Percentiles rank a stretch among this genome's conserved stretches.
Evolutionary conservation across 1,139 yeast species (phyloP).

Genomic region (Debaryomyces subglobosus): DNA sequence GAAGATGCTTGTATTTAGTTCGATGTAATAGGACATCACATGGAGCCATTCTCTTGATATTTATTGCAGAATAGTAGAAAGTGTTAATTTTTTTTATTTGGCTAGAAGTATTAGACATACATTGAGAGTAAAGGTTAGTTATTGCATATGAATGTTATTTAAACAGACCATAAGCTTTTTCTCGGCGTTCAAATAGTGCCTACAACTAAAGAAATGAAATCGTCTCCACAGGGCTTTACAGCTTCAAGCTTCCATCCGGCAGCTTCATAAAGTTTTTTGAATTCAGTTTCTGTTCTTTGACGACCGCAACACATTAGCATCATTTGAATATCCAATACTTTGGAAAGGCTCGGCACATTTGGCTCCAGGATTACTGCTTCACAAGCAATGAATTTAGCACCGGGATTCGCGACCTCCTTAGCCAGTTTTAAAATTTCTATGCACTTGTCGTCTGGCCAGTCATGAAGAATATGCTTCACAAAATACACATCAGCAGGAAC

Average conservation of each 20-base stretch:
- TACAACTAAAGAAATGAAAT: constrained; percentile 1
- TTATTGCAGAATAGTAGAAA: too few relatives aligned
- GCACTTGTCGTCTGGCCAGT: constrained; percentile 5
- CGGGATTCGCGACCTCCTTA: not conserved
- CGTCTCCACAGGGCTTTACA: not conserved
- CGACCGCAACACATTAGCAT: constrained; percentile 2
- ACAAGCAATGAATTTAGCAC: constrained; percentile 2
- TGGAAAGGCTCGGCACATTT: not conserved
- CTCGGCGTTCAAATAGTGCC: not conserved
- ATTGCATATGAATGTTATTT: not conserved
- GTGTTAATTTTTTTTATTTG: too few relatives aligned
- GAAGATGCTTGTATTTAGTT: too few relatives aligned
- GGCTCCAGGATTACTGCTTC: not conserved
- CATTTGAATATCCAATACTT: constrained; percentile 3
- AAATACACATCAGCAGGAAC: not conserved
- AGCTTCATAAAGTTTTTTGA: constrained; percentile 3
- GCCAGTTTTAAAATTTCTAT: constrained; percentile 2
- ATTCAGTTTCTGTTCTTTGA: constrained; percentile 3
- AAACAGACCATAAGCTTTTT: not conserved
- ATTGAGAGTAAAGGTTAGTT: too few relatives aligned
- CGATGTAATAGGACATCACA: too few relatives aligned
- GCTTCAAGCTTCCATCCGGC: constrained; percentile 2
- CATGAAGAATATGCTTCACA: constrained; percentile 6
- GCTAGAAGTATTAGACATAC: too few relatives aligned
- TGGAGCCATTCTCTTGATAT: too few relatives aligned